Conservation (phyloP, 192 early-diverging fungal genomes). For the Rhizophagus prolifer region DNA sequence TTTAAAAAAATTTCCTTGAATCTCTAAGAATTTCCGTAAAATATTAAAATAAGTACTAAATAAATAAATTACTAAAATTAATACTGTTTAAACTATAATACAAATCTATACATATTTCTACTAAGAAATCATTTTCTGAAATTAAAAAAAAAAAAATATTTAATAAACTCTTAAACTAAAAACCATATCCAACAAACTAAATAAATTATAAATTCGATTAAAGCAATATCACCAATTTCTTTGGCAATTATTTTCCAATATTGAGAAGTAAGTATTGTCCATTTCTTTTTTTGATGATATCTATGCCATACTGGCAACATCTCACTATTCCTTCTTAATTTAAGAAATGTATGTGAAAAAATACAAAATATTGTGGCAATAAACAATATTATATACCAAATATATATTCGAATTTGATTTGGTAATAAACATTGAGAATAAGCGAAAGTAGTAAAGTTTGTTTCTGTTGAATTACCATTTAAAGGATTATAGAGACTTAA, state of each 20-base stretch:
- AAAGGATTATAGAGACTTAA: slow-evolving; percentile 44
- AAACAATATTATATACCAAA: slow-evolving; percentile 30
- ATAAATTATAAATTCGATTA: background rate
- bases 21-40: too few relatives aligned
- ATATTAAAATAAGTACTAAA: too few relatives aligned
- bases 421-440: slow-evolving; percentile 65
- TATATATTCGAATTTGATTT: slow-evolving; percentile 62
- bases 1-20: too few relatives aligned
- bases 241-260: background rate
- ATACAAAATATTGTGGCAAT: slow-evolving; percentile 31
- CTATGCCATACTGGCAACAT: slow-evolving; percentile 5
- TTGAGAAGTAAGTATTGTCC: slow-evolving; percentile 4
- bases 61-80: too few relatives aligned
- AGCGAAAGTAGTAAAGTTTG: slow-evolving; percentile 33
- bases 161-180: background rate
- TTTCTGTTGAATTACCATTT: slow-evolving; percentile 26
- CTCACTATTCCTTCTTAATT: background rate
- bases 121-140: background rate
- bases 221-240: background rate
- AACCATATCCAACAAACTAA: slow-evolving; percentile 24
- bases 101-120: background rate
- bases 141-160: background rate
- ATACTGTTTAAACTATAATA: too few relatives aligned
- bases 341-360: slow-evolving; percentile 24
- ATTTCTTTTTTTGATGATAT: slow-evolving; percentile 9